Evolutionary conservation across 805 yeast species (phyloP), one percentile per base, ranked within the genome.

Genomic region (Huiozyma naganishii): DNA sequence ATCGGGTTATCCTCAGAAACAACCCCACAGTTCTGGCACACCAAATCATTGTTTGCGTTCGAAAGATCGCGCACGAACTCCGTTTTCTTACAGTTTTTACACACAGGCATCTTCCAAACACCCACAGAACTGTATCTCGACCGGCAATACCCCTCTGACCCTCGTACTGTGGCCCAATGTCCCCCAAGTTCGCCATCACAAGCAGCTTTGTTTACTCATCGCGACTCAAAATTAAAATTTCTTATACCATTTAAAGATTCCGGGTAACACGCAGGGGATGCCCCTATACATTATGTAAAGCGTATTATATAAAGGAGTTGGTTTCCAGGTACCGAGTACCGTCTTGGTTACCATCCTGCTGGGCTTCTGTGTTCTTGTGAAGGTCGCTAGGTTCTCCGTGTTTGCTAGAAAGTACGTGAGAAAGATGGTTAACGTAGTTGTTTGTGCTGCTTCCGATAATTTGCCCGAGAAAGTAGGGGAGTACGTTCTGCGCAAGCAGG

Each of bases 1-100:
- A 92, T 90, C 17, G 95, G 95, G 54, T 87, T 84, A 58, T 89
- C 97, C 50, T 87, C 95, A 45, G 76, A 74, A 29, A 92, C 97
- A 17, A 78, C 67, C 61, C 97, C 97, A 76, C 98, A 92, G 32
- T 65, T 60, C 35, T 72, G 69, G 69, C 98, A 92, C 9, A 87
- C 80, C 29, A 85, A 59, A 61, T 87, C 95, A 2, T 83, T 80
- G 4, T 89, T 77, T 0, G 82, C 78, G 9, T 77, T 71, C 34
- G 68, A 66, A 39, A 69, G 68, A 48, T 76, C 82, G 48, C 77
- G 67, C 3, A 66, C 66, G 50, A 77, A 76, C 38, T 69, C 68
- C 5, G 77, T 71, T 46, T 72, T 68, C 5, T 77, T 78, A 70
- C 83, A 77, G 45, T 58, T 61, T 45, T 65, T 65, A 61, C 77